Evolutionary conservation across 1,139 yeast species (phyloP).

Genomic region (Kodamaea sp.): DNA sequence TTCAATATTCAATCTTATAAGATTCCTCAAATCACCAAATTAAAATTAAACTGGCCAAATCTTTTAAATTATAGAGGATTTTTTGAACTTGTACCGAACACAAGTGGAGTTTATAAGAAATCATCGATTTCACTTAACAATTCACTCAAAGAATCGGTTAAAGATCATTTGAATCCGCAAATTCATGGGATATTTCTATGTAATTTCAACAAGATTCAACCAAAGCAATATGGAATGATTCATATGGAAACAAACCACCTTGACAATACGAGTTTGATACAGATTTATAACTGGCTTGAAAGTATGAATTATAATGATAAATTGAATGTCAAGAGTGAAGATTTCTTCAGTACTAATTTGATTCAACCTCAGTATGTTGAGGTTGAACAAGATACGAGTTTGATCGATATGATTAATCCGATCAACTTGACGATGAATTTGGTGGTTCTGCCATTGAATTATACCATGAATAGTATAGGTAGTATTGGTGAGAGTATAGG

Average conservation of each 20-base stretch:
- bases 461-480: slow-evolving; percentile 35
- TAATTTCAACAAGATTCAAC: slow-evolving; percentile 5
- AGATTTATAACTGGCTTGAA: slow-evolving; percentile 34
- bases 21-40: slow-evolving; percentile 22
- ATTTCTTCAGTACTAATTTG: slow-evolving; percentile 16
- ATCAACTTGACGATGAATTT: slow-evolving; percentile 34
- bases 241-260: slow-evolving; percentile 17
- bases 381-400: slow-evolving; percentile 11
- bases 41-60: slow-evolving; percentile 31
- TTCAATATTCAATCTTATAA: slow-evolving; percentile 26
- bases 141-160: slow-evolving; percentile 20
- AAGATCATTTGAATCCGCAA: slow-evolving; percentile 2
- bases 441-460: slow-evolving; percentile 38
- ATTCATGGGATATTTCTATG: slow-evolving; percentile 8
- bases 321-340: slow-evolving; percentile 19
- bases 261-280: slow-evolving; percentile 13
- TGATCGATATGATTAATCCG: slow-evolving; percentile 33
- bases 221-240: slow-evolving; percentile 34
- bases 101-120: slow-evolving; percentile 20
- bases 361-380: slow-evolving; percentile 7
- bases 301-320: slow-evolving; percentile 31
- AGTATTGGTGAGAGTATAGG: slow-evolving; percentile 12
- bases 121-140: slow-evolving; percentile 27
- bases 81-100: slow-evolving; percentile 27
- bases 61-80: slow-evolving; percentile 36